Percentiles rank a stretch among this genome's conserved stretches.
phyloP scores from a whole-genome alignment of 352 stramenopile genomes.

The Lagenidium sp. region DNA sequence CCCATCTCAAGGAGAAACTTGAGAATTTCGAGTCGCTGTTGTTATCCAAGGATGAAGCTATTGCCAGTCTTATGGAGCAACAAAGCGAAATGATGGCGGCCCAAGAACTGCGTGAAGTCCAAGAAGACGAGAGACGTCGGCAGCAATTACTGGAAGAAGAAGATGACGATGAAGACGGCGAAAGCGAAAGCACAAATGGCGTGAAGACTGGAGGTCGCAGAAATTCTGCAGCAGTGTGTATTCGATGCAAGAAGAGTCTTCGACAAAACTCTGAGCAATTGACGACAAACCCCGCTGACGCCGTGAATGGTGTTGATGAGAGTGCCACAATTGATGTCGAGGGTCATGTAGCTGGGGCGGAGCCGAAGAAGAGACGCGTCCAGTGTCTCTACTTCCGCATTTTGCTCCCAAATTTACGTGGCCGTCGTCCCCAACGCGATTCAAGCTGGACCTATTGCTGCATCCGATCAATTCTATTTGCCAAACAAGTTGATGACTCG shows the following conservation, averaged over 20 bases:
- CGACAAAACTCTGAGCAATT: slow-evolving; percentile 24
- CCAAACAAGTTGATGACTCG: slow-evolving; percentile 79
- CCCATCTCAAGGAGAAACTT: slow-evolving; percentile 32
- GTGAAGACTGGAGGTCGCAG: neutral
- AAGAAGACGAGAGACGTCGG: slow-evolving; percentile 58
- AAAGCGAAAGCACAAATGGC: neutral
- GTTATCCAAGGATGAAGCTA: slow-evolving; percentile 47
- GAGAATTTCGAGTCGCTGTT: slow-evolving; percentile 27
- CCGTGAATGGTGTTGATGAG: too few relatives aligned
- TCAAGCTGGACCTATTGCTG: slow-evolving; percentile 82
- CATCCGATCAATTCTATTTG: slow-evolving; percentile 86
- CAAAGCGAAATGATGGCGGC: slow-evolving; percentile 63
- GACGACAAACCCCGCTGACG: too few relatives aligned
- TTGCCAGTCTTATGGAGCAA: slow-evolving; percentile 61
- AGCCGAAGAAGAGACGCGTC: slow-evolving; percentile 25
- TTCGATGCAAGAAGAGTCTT: slow-evolving; percentile 53
- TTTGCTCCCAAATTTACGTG: slow-evolving; percentile 84
- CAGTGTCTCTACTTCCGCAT: slow-evolving; percentile 89
- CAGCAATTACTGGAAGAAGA: too few relatives aligned
- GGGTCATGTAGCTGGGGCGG: too few relatives aligned
- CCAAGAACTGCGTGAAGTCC: slow-evolving; percentile 40
- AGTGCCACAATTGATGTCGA: too few relatives aligned
- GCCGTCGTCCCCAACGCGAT: slow-evolving; percentile 64
- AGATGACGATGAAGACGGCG: slow-evolving; percentile 7
- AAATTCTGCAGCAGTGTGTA: slow-evolving; percentile 28